phyloP scores from a whole-genome alignment of 345 rosid species.

The Rhodomyrtus tomentosa region DNA sequence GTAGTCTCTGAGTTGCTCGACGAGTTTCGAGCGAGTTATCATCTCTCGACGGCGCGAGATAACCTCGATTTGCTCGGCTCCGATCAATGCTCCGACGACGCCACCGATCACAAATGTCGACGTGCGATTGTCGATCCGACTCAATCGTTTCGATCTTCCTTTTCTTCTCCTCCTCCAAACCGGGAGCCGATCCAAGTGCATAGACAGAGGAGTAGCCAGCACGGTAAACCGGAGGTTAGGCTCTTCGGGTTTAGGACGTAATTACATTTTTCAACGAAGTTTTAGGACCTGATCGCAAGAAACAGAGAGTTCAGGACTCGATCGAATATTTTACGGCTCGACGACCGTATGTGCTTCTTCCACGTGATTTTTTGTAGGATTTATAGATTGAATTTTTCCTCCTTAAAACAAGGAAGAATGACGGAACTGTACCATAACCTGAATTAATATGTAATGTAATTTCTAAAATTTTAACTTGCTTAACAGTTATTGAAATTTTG shows the following conservation, averaged over 20 bases:
- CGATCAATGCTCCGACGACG: background rate
- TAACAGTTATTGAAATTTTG: no score
- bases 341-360: accelerated
- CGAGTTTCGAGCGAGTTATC: conserved; percentile 54
- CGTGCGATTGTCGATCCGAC: background rate
- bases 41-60: conserved; percentile 9
- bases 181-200: background rate
- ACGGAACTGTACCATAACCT: no score
- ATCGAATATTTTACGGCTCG: accelerated
- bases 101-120: background rate
- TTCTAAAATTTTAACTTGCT: no score
- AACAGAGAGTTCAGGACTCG: background rate
- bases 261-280: background rate
- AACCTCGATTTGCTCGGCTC: background rate
- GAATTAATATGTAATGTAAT: no score
- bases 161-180: background rate
- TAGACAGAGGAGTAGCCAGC: background rate
- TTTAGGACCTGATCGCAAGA: background rate
- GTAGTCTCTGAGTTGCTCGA: conserved; percentile 40
- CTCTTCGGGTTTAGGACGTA: background rate
- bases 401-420: background rate
- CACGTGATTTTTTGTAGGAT: background rate
- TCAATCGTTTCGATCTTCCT: background rate
- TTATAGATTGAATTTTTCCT: background rate
- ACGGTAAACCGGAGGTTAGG: no score